Percentiles rank a stretch among this genome's conserved stretches.
Evolutionary conservation across 306 rosid genomes (phyloP).

Genomic region (Prunus mongolica): DNA sequence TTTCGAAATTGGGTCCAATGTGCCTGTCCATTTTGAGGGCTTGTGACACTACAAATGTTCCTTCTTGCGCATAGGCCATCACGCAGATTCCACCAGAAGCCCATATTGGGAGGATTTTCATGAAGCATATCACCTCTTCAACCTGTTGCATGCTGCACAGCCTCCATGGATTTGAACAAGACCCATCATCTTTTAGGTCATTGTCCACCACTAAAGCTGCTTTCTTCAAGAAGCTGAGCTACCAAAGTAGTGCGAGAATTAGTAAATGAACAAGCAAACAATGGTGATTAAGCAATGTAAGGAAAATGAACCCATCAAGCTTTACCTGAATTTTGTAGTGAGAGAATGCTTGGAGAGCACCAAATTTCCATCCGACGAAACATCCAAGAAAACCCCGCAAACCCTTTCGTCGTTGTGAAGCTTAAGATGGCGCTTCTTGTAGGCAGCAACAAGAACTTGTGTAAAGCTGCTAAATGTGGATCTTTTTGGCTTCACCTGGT

Average conservation of each 20-base stretch:
- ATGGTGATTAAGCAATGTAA: no score
- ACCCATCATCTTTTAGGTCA: conserved; percentile 54
- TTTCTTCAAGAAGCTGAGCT: conserved; percentile 43
- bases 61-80: conserved; percentile 36
- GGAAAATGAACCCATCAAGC: no score
- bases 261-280: background rate
- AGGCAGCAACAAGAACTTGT: conserved; percentile 60
- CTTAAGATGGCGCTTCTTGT: conserved; percentile 45
- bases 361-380: conserved; percentile 30
- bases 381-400: conserved; percentile 41
- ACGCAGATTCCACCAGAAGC: conserved; percentile 46
- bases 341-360: conserved; percentile 46
- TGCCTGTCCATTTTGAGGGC: conserved; percentile 73
- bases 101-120: conserved; percentile 50
- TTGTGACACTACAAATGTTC: conserved; percentile 57
- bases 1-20: conserved; percentile 53
- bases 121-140: conserved; percentile 58
- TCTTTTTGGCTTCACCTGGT: conserved; percentile 48
- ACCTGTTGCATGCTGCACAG: conserved; percentile 60
- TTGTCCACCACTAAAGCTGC: conserved; percentile 48
- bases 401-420: conserved; percentile 23
- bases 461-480: conserved; percentile 48
- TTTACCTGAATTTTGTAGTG: conserved; percentile 55
- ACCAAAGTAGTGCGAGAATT: background rate
- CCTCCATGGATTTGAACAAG: conserved; percentile 37